Evolutionary conservation across 2,329 filamentous ascomycete species (phyloP).

Genomic region (Fusarium sp.): DNA sequence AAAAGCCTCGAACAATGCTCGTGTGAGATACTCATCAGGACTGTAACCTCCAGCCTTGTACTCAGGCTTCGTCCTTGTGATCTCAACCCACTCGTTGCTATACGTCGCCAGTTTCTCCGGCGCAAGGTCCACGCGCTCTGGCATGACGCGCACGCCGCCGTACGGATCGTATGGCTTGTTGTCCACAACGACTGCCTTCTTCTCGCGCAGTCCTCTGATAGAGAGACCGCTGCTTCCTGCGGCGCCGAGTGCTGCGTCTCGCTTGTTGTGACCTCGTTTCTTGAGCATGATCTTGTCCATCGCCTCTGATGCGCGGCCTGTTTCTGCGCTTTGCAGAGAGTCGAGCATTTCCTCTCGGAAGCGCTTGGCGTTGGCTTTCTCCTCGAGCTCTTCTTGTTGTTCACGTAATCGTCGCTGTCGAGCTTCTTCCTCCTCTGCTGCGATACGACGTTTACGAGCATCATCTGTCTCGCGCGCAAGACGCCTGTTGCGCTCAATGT

Average conservation of each 20-base stretch:
- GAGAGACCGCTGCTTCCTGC: slow-evolving; percentile 59
- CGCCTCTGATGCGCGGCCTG: slow-evolving; percentile 68
- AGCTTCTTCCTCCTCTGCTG: slow-evolving; percentile 73
- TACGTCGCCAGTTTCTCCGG: slow-evolving; percentile 68
- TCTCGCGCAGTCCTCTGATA: slow-evolving; percentile 83
- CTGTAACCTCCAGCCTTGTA: slow-evolving; percentile 85
- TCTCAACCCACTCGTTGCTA: slow-evolving; percentile 78
- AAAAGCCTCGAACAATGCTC: slow-evolving; percentile 89
- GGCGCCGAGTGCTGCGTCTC: slow-evolving; percentile 50
- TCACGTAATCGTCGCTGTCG: slow-evolving; percentile 69
- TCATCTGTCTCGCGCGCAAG: slow-evolving; percentile 67
- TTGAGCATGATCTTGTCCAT: slow-evolving; percentile 74
- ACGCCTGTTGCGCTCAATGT: slow-evolving; percentile 71
- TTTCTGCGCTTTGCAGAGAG: slow-evolving; percentile 70
- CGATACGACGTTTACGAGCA: slow-evolving; percentile 63
- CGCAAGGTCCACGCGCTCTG: slow-evolving; percentile 73
- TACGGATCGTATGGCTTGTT: slow-evolving; percentile 90
- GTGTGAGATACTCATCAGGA: slow-evolving; percentile 80
- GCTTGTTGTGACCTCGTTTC: slow-evolving; percentile 70
- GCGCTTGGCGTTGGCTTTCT: slow-evolving; percentile 70
- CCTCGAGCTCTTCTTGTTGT: slow-evolving; percentile 75
- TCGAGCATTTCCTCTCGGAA: slow-evolving; percentile 76
- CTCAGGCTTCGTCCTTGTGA: slow-evolving; percentile 70
- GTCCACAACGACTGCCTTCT: slow-evolving; percentile 56
- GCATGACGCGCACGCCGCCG: slow-evolving; percentile 75